Conservation (phyloP, 108 stramenopile species). For the Stephanodiscus triporus region DNA sequence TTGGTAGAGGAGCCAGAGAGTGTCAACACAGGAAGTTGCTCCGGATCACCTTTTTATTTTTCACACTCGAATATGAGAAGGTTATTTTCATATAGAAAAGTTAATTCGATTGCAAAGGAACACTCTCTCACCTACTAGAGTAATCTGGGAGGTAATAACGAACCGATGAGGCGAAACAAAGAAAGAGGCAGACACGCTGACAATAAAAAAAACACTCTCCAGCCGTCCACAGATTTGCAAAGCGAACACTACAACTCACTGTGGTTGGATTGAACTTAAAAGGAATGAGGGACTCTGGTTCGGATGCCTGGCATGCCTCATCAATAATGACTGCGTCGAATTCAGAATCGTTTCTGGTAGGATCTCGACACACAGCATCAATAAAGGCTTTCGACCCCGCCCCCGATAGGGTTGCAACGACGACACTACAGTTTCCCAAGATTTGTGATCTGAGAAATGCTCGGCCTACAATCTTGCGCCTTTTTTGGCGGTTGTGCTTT, state of each 20-base stretch:
- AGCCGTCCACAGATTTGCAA: too few relatives aligned
- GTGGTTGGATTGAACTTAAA: slow-evolving; percentile 67
- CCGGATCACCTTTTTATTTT: slow-evolving; percentile 79
- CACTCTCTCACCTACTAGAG: slow-evolving; percentile 11
- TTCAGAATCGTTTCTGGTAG: slow-evolving; percentile 49
- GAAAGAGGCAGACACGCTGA: too few relatives aligned
- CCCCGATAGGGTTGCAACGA: slow-evolving; percentile 56
- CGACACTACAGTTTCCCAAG: slow-evolving; percentile 46
- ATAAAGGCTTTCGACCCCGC: slow-evolving; percentile 60
- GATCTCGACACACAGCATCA: slow-evolving; percentile 50
- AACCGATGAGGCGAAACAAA: too few relatives aligned
- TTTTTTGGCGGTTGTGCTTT: slow-evolving; percentile 29
- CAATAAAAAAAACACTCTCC: too few relatives aligned
- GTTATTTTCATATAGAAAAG: background rate
- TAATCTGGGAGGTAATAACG: too few relatives aligned
- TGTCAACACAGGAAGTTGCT: slow-evolving; percentile 87
- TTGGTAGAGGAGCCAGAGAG: slow-evolving; percentile 51
- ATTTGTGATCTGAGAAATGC: slow-evolving; percentile 35
- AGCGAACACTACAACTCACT: too few relatives aligned
- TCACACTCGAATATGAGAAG: background rate
- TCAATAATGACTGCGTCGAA: slow-evolving; percentile 89
- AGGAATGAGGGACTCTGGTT: slow-evolving; percentile 83
- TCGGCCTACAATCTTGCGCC: slow-evolving; percentile 26
- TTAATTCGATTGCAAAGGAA: background rate
- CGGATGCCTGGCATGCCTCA: slow-evolving; percentile 88